Evolutionary conservation across 2,329 filamentous ascomycete genomes (phyloP).

Genomic region (Daldinia eschscholtzii): DNA sequence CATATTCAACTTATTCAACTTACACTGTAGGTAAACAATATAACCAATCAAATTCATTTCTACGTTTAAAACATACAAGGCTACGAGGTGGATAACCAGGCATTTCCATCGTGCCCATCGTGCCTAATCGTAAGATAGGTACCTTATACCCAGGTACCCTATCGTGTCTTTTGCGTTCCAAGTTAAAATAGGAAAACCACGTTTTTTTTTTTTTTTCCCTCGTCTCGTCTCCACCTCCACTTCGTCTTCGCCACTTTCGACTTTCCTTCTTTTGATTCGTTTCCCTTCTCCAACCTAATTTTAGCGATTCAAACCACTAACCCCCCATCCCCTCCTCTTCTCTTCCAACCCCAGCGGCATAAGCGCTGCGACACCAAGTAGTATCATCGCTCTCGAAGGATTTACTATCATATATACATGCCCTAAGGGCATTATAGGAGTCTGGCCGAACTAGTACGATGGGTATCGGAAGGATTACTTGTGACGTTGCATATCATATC

Average conservation of each 20-base stretch:
- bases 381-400: slow-evolving; percentile 1
- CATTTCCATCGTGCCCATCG: neutral
- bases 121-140: no score
- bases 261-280: neutral
- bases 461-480: neutral
- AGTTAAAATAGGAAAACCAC: slow-evolving; percentile 6
- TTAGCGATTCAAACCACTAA: neutral
- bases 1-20: no score
- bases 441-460: neutral
- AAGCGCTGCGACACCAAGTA: neutral
- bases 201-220: neutral
- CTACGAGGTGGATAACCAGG: neutral
- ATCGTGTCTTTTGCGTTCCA: neutral
- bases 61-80: neutral
- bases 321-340: neutral
- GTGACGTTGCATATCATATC: neutral
- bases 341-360: neutral
- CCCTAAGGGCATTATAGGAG: slow-evolving; percentile 1
- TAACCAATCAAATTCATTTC: neutral
- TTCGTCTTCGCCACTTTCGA: neutral
- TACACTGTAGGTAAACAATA: neutral
- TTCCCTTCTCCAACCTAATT: neutral
- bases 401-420: neutral
- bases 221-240: neutral
- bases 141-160: no score